These are phyloP conservation scores for Fusarium nisikadoi DNA, from an alignment of 2,329 filamentous ascomycete genomes.

Conservation along the genomic window DNA sequence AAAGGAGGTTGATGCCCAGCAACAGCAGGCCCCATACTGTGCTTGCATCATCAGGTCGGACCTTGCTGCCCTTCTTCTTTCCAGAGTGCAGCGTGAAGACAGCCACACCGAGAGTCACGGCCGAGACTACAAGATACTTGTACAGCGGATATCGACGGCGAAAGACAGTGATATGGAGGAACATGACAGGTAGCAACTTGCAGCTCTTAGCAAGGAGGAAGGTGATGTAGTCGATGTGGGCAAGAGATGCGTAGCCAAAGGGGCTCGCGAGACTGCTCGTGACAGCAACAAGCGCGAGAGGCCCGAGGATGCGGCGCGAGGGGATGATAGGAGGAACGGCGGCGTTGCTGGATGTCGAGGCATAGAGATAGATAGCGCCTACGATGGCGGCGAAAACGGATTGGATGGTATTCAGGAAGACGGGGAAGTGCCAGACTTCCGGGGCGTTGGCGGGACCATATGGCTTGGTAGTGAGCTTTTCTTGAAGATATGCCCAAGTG, in stretches of 20 bases:
- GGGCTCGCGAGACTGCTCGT: slow-evolving; percentile 92
- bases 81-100: slow-evolving; percentile 91
- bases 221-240: slow-evolving; percentile 97
- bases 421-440: slow-evolving; percentile 89
- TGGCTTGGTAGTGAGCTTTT: slow-evolving; percentile 93
- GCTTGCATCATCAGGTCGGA: slow-evolving; percentile 63
- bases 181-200: slow-evolving; percentile 99
- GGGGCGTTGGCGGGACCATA: slow-evolving; percentile 74
- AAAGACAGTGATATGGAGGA: slow-evolving; percentile 93
- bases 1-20: slow-evolving; percentile 87
- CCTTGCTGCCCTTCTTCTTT: slow-evolving; percentile 55
- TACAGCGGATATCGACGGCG: slow-evolving; percentile 89
- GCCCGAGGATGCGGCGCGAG: slow-evolving; percentile 75
- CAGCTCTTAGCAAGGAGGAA: slow-evolving; percentile 97
- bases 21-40: slow-evolving; percentile 84
- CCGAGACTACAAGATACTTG: slow-evolving; percentile 93
- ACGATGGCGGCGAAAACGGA: slow-evolving; percentile 86
- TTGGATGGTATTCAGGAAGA: slow-evolving; percentile 97
- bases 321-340: slow-evolving; percentile 78
- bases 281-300: slow-evolving; percentile 85
- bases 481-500: slow-evolving; percentile 96
- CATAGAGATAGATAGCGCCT: slow-evolving; percentile 81
- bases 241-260: slow-evolving; percentile 91
- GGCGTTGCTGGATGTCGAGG: slow-evolving; percentile 63
- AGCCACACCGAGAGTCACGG: slow-evolving; percentile 91